phyloP scores from a whole-genome alignment of 805 yeast genomes.

The Helenozyma rhizophorensis region DNA sequence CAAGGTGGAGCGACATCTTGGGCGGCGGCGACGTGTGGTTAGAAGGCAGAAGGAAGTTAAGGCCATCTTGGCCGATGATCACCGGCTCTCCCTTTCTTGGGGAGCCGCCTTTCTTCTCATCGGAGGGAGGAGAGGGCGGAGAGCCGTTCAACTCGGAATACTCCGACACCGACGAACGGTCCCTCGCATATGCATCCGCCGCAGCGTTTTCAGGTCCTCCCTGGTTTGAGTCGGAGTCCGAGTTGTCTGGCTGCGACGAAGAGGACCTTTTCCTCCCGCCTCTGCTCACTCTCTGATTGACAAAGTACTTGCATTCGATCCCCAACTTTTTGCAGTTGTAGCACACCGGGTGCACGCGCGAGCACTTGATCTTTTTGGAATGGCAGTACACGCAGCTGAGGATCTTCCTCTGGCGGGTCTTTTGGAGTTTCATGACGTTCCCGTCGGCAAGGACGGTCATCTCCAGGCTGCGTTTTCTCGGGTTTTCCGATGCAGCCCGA shows the following conservation, averaged over 20 bases:
- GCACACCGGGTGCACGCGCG: constrained; percentile 56
- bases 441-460: constrained; percentile 42
- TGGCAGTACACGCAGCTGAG: constrained; percentile 57
- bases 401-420: constrained; percentile 56
- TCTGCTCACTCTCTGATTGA: constrained; percentile 51
- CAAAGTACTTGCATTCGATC: constrained; percentile 50
- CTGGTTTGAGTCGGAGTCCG: background rate
- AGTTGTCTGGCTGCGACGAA: too few species aligned
- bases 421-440: constrained; percentile 56
- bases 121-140: background rate
- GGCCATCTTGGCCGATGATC: background rate
- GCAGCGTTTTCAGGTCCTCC: background rate
- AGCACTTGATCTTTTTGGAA: constrained; percentile 58
- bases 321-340: constrained; percentile 46
- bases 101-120: too few species aligned
- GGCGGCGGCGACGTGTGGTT: background rate
- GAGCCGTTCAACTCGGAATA: background rate
- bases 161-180: constrained; percentile 1
- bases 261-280: constrained; percentile 23
- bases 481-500: too few species aligned
- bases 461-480: constrained; percentile 4
- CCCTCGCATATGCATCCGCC: background rate
- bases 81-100: background rate
- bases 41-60: background rate
- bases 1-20: background rate